Percentiles rank a stretch among this genome's conserved stretches.
Evolutionary conservation across 2,329 filamentous ascomycete genomes (phyloP).

Genomic region (Nigrospora oryzae): DNA sequence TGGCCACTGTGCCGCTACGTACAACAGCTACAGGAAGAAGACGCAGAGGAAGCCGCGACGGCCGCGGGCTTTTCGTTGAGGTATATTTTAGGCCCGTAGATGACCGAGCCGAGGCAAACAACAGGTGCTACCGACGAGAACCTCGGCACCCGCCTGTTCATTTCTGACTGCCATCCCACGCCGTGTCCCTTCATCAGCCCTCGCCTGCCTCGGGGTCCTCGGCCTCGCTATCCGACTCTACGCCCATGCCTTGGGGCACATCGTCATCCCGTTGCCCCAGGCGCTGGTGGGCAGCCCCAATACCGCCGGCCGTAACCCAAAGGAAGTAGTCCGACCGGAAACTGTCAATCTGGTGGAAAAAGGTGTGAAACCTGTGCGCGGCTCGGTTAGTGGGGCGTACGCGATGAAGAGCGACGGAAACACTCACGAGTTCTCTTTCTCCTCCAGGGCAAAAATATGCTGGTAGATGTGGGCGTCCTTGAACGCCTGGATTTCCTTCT

Average conservation of each 20-base stretch:
- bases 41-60: too few relatives aligned
- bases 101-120: too few relatives aligned
- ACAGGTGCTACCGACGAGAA: too few relatives aligned
- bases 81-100: too few relatives aligned
- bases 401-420: background rate
- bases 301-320: constrained; percentile 63
- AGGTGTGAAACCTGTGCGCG: constrained; percentile 56
- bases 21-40: too few relatives aligned
- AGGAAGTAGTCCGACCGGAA: constrained; percentile 65
- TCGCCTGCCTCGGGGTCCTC: constrained; percentile 34
- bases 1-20: too few relatives aligned
- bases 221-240: constrained; percentile 41
- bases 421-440: constrained; percentile 76
- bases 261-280: constrained; percentile 28
- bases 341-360: constrained; percentile 73
- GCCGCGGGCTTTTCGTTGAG: too few relatives aligned
- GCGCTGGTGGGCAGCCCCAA: constrained; percentile 48
- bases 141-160: too few relatives aligned
- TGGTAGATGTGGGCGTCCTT: constrained; percentile 90
- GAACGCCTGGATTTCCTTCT: constrained; percentile 75
- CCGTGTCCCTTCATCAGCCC: constrained; percentile 1
- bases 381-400: background rate
- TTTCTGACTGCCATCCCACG: too few relatives aligned
- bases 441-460: constrained; percentile 83
- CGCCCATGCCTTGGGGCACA: constrained; percentile 29